phyloP scores from a whole-genome alignment of 2,329 filamentous ascomycete genomes.

The Alternaria conjuncta region DNA sequence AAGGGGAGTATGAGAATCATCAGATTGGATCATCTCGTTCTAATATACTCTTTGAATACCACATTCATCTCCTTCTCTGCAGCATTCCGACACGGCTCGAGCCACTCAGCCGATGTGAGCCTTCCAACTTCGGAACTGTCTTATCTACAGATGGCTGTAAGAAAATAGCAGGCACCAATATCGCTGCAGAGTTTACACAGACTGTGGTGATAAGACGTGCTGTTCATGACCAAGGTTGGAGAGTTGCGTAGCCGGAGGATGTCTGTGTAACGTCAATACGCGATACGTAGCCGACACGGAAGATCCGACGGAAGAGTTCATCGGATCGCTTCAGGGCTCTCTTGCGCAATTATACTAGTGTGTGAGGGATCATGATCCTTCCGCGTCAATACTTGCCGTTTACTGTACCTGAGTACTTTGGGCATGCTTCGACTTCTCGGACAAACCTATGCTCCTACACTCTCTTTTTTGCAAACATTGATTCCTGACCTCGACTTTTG shows the following conservation, averaged over 20 bases:
- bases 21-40: rapidly evolving
- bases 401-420: not conserved
- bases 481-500: no score
- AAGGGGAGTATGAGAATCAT: not conserved
- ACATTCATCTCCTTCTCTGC: not conserved
- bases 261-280: not conserved
- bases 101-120: not conserved
- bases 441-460: not conserved
- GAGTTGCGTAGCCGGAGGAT: not conserved
- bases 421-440: not conserved
- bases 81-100: not conserved
- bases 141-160: not conserved
- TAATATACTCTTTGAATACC: not conserved
- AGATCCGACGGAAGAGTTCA: not conserved
- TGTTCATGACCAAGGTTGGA: not conserved
- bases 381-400: not conserved
- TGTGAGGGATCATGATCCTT: not conserved
- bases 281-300: not conserved
- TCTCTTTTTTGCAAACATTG: not conserved
- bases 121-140: not conserved
- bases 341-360: not conserved
- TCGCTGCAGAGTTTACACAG: not conserved
- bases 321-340: not conserved
- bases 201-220: not conserved
- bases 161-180: not conserved